A percentile compares a stretch with the other conserved stretches of the same genome.
These are phyloP conservation scores for Aspergillus hancockii DNA, from an alignment of 495 filamentous ascomycete species.

Conservation along the genomic window DNA sequence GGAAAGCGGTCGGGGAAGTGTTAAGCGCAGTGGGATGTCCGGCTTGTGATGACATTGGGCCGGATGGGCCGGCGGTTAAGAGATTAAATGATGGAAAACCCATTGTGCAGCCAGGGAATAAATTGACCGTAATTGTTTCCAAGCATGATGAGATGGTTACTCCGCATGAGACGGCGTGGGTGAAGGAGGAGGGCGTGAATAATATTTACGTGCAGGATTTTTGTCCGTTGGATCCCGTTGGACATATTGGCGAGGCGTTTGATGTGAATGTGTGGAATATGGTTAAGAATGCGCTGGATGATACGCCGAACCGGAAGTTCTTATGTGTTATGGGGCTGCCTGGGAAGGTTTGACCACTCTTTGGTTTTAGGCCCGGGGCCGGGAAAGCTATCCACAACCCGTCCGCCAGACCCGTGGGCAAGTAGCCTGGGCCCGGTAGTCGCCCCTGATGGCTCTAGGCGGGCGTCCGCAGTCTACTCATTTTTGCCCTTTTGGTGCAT, in stretches of 20 bases:
- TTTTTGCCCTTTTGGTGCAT: no score
- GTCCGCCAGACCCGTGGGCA: no score
- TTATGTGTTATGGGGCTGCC: slow-evolving; percentile 39
- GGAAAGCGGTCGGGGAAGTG: slow-evolving; percentile 31
- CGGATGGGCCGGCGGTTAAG: slow-evolving; percentile 37
- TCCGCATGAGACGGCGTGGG: slow-evolving; percentile 40
- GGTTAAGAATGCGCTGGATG: slow-evolving; percentile 52
- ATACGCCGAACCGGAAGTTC: slow-evolving; percentile 34
- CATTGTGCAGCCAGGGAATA: slow-evolving; percentile 51
- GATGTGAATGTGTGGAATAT: slow-evolving; percentile 57
- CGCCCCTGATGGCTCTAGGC: no score
- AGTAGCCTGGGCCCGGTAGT: no score
- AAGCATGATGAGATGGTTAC: slow-evolving; percentile 51
- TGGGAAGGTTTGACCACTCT: slow-evolving; percentile 21
- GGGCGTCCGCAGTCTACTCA: no score
- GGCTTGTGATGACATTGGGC: slow-evolving; percentile 47
- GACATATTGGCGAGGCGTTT: slow-evolving; percentile 55
- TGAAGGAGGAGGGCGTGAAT: slow-evolving; percentile 46
- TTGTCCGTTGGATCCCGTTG: slow-evolving; percentile 49
- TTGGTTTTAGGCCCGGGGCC: no score
- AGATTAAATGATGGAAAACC: slow-evolving; percentile 43
- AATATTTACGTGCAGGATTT: slow-evolving; percentile 51
- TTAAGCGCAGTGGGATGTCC: slow-evolving; percentile 45
- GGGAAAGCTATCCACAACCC: no score
- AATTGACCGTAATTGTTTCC: slow-evolving; percentile 51